These are phyloP conservation scores for Arxiozyma slooffiae DNA, from an alignment of 1,139 yeast species.

Conservation along the genomic window DNA sequence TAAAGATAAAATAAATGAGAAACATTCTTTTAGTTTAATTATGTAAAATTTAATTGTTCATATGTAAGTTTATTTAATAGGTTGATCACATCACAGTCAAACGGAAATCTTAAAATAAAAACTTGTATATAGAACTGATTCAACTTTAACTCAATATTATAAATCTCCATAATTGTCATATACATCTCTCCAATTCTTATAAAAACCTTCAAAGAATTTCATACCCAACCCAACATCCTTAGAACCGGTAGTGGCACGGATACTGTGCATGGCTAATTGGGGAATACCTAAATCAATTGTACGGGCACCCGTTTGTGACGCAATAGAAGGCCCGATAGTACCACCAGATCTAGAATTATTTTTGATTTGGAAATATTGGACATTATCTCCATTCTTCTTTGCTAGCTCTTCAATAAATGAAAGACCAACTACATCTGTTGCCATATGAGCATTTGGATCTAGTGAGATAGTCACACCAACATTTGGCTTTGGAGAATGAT, in stretches of 20 bases:
- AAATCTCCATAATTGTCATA: conserved; percentile 39
- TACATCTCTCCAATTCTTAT: conserved; percentile 46
- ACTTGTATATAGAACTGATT: background rate
- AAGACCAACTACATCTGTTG: conserved; percentile 64
- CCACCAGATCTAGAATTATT: conserved; percentile 71
- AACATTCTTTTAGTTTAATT: background rate
- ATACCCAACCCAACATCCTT: conserved; percentile 61
- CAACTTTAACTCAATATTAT: conserved; percentile 14
- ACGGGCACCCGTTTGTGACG: conserved; percentile 60
- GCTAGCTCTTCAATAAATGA: conserved; percentile 62
- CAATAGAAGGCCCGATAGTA: conserved; percentile 66
- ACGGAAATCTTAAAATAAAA: background rate
- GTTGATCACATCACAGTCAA: background rate
- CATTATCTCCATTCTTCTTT: conserved; percentile 44
- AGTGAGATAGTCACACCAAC: conserved; percentile 60
- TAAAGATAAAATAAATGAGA: too few relatives aligned
- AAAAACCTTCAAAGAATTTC: conserved; percentile 55
- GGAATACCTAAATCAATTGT: conserved; percentile 72
- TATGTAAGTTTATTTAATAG: too few relatives aligned
- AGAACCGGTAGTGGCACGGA: conserved; percentile 64
- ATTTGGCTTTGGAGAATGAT: conserved; percentile 72
- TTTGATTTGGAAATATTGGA: conserved; percentile 64
- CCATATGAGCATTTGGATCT: conserved; percentile 74
- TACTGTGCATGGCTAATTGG: conserved; percentile 73
- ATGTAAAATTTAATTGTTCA: too few relatives aligned